phyloP scores from a whole-genome alignment of 768 basidiomycete species.

The button mushroom (Agaricus bisporus) region DNA sequence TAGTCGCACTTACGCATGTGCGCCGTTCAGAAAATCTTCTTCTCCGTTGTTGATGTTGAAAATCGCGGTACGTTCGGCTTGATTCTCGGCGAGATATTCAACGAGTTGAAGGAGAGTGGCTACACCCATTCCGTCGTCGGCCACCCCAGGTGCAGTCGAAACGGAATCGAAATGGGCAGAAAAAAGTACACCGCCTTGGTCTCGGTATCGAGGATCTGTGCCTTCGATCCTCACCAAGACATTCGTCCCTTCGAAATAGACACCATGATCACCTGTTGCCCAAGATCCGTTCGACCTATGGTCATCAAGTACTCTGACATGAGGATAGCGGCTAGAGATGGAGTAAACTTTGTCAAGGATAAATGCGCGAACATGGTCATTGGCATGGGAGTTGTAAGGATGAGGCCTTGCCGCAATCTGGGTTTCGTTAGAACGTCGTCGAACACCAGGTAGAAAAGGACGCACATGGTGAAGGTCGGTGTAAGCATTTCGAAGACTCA shows the following conservation, averaged over 20 bases:
- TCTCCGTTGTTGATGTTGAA: constrained; percentile 89
- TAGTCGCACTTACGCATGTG: constrained; percentile 41
- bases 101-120: constrained; percentile 62
- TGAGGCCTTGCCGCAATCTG: constrained; percentile 67
- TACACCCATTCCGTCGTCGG: constrained; percentile 75
- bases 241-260: constrained; percentile 65
- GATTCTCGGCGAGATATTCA: constrained; percentile 42
- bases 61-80: constrained; percentile 54
- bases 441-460: not conserved
- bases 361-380: constrained; percentile 59
- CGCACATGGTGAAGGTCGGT: constrained; percentile 13
- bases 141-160: constrained; percentile 67
- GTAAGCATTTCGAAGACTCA: constrained; percentile 10
- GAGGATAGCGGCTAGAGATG: constrained; percentile 35
- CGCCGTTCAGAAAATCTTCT: constrained; percentile 71
- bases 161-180: constrained; percentile 84
- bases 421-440: not conserved
- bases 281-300: constrained; percentile 44
- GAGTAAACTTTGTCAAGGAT: constrained; percentile 47
- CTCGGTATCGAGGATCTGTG: not conserved
- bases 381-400: constrained; percentile 73
- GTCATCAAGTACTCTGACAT: constrained; percentile 35
- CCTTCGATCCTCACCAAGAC: constrained; percentile 50
- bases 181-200: constrained; percentile 50
- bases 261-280: constrained; percentile 21